These are phyloP conservation scores for Penicillium sp. DNA, from an alignment of 2,329 filamentous ascomycete genomes.

Conservation along the genomic window DNA sequence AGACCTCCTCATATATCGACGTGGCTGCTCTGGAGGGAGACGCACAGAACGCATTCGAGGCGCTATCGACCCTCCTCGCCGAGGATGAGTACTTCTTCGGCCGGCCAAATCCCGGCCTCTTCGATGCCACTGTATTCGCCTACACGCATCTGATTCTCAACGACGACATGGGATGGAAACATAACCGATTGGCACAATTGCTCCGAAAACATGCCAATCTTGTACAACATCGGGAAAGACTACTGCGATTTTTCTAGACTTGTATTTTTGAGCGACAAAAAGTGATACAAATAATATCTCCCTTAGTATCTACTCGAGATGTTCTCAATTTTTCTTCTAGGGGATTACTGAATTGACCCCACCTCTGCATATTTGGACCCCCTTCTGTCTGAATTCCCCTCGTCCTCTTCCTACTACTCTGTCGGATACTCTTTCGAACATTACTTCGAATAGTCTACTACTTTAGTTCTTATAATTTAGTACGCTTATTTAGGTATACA, in stretches of 20 bases:
- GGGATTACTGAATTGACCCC: no score
- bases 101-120: slow-evolving; percentile 62
- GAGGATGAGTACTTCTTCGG: slow-evolving; percentile 64
- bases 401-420: no score
- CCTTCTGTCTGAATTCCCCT: no score
- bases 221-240: slow-evolving; percentile 63
- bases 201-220: slow-evolving; percentile 63
- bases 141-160: slow-evolving; percentile 83
- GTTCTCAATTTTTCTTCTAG: neutral
- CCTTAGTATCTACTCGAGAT: neutral
- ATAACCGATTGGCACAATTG: slow-evolving; percentile 60
- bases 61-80: slow-evolving; percentile 61
- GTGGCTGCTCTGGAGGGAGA: slow-evolving; percentile 60
- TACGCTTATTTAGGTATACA: no score
- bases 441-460: neutral
- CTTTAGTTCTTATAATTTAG: no score
- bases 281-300: slow-evolving; percentile 9
- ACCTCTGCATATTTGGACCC: no score
- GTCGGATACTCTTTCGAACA: no score
- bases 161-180: slow-evolving; percentile 63
- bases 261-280: slow-evolving; percentile 15
- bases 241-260: slow-evolving; percentile 55
- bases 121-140: slow-evolving; percentile 87
- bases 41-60: slow-evolving; percentile 63
- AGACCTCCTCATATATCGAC: slow-evolving; percentile 57